Base-by-base conservation (phyloP, 257 asterid genomes). In the Sherardia arvensis region DNA sequence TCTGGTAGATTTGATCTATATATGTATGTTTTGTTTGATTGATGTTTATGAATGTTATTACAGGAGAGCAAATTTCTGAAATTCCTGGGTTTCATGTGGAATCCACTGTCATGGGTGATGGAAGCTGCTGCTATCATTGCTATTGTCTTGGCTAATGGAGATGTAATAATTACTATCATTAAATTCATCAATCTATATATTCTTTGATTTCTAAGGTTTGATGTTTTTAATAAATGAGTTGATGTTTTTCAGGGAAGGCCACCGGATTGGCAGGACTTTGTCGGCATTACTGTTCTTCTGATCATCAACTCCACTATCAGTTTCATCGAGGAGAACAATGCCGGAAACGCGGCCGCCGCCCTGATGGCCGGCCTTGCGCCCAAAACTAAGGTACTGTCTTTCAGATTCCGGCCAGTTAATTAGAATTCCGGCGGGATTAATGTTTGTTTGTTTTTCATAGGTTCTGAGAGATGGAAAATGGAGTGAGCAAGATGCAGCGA, bases 61-160 rank as follows among this genome's bases (percentile, higher is more conserved):
- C 78, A 85, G 94, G 95, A 87, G 77, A 84, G 71, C 22, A 87
- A 87, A 68, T 2, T 84, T 25, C 77, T 87, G 22, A 87, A 82
- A 65, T 87, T 87, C 78, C 74, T 87, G 17, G 95, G 95, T 3
- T 86, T 86, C 51, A 86, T 86, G 91, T 86, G 95, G 95, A 86
- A 86, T 26, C 95, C 91, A 6, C 62, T 84, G 29, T 87, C 95
- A 28, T 87, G 95, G 95, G 92, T 84, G 25, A 84, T 87, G 95
- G 95, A 84, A 54, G 76, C 78, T 20, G 95, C 95, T n/a, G 95
- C 95, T 8, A 57, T 87, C 64, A 80, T 87, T 43, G 95, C 95
- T 27, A 87, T 87, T 48, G 78, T 63, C 8, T 47, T 85, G 68
- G 84, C 95, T 14, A 83, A 87, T 66, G 92, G 92, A 72, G 69